Evolutionary conservation across 2,329 filamentous ascomycete species (phyloP), one percentile per base, ranked within the genome.

Genomic region (Trichoderma simmonsii): DNA sequence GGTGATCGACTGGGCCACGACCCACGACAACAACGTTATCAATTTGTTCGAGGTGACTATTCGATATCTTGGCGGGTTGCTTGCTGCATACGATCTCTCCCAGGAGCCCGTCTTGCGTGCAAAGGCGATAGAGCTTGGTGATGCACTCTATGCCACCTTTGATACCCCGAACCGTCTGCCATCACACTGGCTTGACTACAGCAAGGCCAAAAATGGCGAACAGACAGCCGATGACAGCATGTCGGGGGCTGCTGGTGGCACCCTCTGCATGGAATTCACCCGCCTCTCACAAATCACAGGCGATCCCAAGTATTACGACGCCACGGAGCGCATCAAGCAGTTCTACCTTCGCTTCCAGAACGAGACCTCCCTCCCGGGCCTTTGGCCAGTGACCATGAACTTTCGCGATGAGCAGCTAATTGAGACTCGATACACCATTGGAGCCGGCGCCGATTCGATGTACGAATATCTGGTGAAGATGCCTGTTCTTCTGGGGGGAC

Each of bases 261-360:
- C 91, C 11, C 84, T 95, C 71, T 89, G 89, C 9, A 80, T 95
- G 72, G 92, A 95, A 78, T 93, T 95, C 78, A 93, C 91, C 3
- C 85, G 92, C 6, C 84, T 95, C 60, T 89, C 90, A 24, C 92
- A 95, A 80, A 83, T 95, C 72, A 93, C 92, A 0, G 89, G 88
- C 65, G 85, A 94, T 73, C 82, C 87, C 70, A 93, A 91, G 78
- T 95, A 92, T 81, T 94, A 92, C 79, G 91, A 93, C 80, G 92
- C 91, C 6, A 87, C 93, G 68, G 90, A 92, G 73, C 87, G 91
- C n/a, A 87, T 95, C 73, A 94, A 92, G 74, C 85, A 90, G 76
- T 87, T 89, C 72, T 86, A 95, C 63, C 86, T 90, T 74, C 82
- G 85, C 51, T 87, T 87, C 74, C 92, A 95, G 81, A 87, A 89